Percentiles rank a stretch among this genome's conserved stretches.
These are phyloP conservation scores for Phytophthora nicotianae DNA, from an alignment of 352 stramenopile genomes.

Conservation along the genomic window DNA sequence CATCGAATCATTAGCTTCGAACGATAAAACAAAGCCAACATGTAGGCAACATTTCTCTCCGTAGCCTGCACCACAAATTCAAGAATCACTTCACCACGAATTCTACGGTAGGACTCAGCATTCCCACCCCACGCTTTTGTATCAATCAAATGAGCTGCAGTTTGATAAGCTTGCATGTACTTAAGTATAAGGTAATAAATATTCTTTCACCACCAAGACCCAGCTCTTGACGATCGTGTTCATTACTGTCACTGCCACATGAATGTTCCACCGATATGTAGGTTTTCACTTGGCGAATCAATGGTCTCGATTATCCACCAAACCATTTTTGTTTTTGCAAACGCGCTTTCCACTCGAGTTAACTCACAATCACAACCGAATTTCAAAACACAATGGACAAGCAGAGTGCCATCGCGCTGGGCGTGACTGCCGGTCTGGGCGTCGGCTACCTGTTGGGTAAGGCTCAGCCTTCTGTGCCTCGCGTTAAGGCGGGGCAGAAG, in stretches of 20 bases:
- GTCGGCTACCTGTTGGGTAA: conserved; percentile 73
- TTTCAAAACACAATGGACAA: conserved; percentile 65
- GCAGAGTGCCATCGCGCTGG: conserved; percentile 60
- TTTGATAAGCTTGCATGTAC: too few relatives aligned
- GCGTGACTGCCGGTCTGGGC: conserved; percentile 66
- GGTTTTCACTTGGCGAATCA: conserved; percentile 21
- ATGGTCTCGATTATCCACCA: conserved; percentile 17
- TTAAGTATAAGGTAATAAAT: too few relatives aligned
- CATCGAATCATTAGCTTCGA: conserved; percentile 2
- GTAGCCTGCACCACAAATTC: conserved; percentile 8
- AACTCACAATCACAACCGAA: conserved; percentile 13
- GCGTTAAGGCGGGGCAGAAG: conserved; percentile 6
- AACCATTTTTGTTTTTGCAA: conserved; percentile 28
- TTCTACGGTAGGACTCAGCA: too few relatives aligned
- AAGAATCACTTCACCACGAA: too few relatives aligned
- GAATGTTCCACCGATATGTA: conserved; percentile 18
- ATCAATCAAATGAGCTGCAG: too few relatives aligned
- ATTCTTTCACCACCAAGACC: too few relatives aligned
- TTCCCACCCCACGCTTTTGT: conserved; percentile 16
- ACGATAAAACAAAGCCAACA: conserved; percentile 7
- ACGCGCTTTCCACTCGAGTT: conserved; percentile 21
- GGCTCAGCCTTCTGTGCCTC: conserved; percentile 35
- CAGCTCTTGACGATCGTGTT: neutral
- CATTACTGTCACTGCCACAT: conserved; percentile 11
- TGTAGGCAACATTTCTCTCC: conserved; percentile 6